A percentile compares a stretch with the other conserved stretches of the same genome.
phyloP scores from a whole-genome alignment of 2,329 filamentous ascomycete genomes.

The Byssochlamys sp. region DNA sequence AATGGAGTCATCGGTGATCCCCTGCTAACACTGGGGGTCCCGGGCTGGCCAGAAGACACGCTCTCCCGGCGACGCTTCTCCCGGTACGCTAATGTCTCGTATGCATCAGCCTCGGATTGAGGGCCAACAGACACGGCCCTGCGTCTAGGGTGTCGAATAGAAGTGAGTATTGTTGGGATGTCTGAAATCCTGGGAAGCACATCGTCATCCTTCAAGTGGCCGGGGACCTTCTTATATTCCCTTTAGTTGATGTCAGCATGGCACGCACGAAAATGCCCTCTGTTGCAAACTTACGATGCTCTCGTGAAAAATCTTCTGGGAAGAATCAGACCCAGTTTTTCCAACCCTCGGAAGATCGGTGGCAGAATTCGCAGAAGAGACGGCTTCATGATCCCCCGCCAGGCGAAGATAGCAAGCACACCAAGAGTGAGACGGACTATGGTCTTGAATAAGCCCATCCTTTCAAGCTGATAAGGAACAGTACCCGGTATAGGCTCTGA shows the following conservation, averaged over 20 bases:
- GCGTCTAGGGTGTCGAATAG: constrained; percentile 66
- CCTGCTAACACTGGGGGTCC: constrained; percentile 6
- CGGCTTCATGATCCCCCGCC: constrained; percentile 85
- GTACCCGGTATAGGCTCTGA: constrained; percentile 47
- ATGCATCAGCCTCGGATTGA: constrained; percentile 90
- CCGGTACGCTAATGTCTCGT: constrained; percentile 86
- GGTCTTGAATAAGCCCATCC: constrained; percentile 57
- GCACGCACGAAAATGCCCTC: neutral
- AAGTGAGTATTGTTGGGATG: constrained; percentile 69
- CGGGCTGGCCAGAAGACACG: constrained; percentile 30
- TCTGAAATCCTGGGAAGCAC: constrained; percentile 84
- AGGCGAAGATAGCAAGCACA: constrained; percentile 73
- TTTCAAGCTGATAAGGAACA: constrained; percentile 56
- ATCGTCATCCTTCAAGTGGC: constrained; percentile 67
- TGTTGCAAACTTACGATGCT: constrained; percentile 51
- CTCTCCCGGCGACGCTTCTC: constrained; percentile 59
- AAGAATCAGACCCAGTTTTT: constrained; percentile 66
- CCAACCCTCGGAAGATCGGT: constrained; percentile 76
- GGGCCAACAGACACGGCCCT: constrained; percentile 83
- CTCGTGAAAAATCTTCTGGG: constrained; percentile 85
- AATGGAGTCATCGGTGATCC: constrained; percentile 11
- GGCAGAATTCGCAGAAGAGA: constrained; percentile 66
- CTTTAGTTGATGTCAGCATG: constrained; percentile 37
- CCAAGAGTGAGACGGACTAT: constrained; percentile 64
- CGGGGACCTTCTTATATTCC: constrained; percentile 68